A percentile compares a stretch with the other conserved stretches of the same genome.
Conservation (phyloP, 352 stramenopile genomes). For the Phytophthora colocasiae region DNA sequence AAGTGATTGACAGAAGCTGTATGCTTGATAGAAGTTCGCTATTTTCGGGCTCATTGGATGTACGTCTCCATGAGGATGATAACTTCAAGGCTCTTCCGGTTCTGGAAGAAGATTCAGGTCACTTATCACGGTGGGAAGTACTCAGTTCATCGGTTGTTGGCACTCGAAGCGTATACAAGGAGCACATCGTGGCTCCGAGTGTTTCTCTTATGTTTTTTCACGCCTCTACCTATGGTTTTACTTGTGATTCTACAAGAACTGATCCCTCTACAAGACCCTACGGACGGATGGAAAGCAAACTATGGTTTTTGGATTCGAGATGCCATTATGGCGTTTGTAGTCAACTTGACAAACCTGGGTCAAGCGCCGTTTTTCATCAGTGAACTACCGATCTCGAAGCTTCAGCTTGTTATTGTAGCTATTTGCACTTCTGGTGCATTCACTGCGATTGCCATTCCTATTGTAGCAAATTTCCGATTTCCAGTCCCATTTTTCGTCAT, state of each 20-base stretch:
- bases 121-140: conserved; percentile 1
- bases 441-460: conserved; percentile 4
- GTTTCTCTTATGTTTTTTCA: background rate
- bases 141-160: background rate
- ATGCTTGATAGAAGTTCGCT: too few species aligned
- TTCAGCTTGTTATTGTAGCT: background rate
- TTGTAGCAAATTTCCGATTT: conserved; percentile 2
- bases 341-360: conserved; percentile 5
- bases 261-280: conserved; percentile 6
- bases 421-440: background rate
- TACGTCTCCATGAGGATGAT: too few species aligned
- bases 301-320: conserved; percentile 12
- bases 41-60: too few species aligned
- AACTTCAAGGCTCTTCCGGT: background rate
- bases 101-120: background rate
- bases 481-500: conserved; percentile 4
- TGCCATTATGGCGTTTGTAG: conserved; percentile 8
- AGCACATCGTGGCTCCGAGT: background rate
- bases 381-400: background rate
- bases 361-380: conserved; percentile 5
- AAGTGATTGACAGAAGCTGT: too few species aligned
- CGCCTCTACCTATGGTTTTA: conserved; percentile 4
- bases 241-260: conserved; percentile 5
- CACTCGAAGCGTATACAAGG: background rate
- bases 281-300: conserved; percentile 3